Percentiles rank a stretch among this genome's conserved stretches.
phyloP scores from a whole-genome alignment of 140 eudicot genomes.

The Oenanthe javanica region DNA sequence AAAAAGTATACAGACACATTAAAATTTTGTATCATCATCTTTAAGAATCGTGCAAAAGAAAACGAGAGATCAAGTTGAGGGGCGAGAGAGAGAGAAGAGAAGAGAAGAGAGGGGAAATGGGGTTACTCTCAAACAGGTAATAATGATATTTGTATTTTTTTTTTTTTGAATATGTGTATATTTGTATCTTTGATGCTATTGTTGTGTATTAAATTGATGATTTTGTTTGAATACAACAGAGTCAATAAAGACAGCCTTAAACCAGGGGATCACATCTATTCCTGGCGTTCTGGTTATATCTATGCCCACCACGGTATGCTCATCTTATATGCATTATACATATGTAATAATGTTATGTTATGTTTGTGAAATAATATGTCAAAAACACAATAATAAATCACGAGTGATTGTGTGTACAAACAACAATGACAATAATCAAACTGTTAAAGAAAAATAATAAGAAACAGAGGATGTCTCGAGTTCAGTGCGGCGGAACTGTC shows the following conservation, averaged over 20 bases:
- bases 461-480: too few relatives aligned
- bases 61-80: too few relatives aligned
- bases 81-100: not conserved
- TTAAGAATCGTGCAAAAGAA: not conserved
- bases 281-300: slow-evolving; percentile 85
- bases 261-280: slow-evolving; percentile 85
- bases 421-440: too few relatives aligned
- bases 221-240: not conserved
- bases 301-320: slow-evolving; percentile 80
- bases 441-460: too few relatives aligned
- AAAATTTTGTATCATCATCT: not conserved
- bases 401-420: too few relatives aligned
- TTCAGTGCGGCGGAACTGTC: too few relatives aligned
- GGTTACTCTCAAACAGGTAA: slow-evolving; percentile 11
- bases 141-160: not conserved
- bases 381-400: too few relatives aligned
- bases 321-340: too few relatives aligned
- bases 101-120: not conserved
- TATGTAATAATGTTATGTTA: too few relatives aligned
- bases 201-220: not conserved
- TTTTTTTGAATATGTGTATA: too few relatives aligned
- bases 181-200: not conserved
- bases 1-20: too few relatives aligned
- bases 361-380: too few relatives aligned
- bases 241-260: slow-evolving; percentile 36